Conservation (phyloP, 225 moss, liverwort and hornwort species). For the Marchantia polymorpha region DNA sequence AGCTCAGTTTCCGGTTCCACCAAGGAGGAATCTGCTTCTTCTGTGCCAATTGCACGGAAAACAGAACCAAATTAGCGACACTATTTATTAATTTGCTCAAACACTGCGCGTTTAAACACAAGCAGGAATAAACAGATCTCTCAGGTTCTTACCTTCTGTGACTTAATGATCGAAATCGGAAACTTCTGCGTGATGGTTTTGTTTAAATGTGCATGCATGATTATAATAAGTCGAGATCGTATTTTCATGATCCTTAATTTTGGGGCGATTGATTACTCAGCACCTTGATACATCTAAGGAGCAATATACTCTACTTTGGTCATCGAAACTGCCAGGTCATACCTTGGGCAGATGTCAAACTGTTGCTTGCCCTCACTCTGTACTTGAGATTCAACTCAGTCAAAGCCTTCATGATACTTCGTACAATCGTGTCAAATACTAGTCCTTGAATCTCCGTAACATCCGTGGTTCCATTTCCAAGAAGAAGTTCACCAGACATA, state of each 20-base stretch:
- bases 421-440: slow-evolving; percentile 70
- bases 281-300: background rate
- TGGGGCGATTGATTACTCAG: background rate
- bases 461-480: slow-evolving; percentile 47
- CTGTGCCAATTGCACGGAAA: slow-evolving; percentile 35
- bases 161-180: background rate
- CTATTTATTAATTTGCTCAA: background rate
- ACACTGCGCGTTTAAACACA: background rate
- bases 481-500: slow-evolving; percentile 43
- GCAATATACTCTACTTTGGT: background rate
- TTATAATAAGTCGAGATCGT: background rate
- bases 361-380: slow-evolving; percentile 50
- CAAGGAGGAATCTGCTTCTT: slow-evolving; percentile 54
- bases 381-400: slow-evolving; percentile 80
- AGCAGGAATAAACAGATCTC: background rate
- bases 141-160: background rate
- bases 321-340: background rate
- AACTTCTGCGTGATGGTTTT: background rate
- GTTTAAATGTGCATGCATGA: background rate
- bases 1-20: slow-evolving; percentile 83
- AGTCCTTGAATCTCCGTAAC: slow-evolving; percentile 54
- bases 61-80: background rate
- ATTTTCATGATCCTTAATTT: background rate
- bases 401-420: slow-evolving; percentile 65
- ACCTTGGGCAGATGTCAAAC: slow-evolving; percentile 46